Evolutionary conservation across 75 land plant species (phyloP), one percentile per base, ranked within the genome.

Genomic region (Gnetum montanum): DNA sequence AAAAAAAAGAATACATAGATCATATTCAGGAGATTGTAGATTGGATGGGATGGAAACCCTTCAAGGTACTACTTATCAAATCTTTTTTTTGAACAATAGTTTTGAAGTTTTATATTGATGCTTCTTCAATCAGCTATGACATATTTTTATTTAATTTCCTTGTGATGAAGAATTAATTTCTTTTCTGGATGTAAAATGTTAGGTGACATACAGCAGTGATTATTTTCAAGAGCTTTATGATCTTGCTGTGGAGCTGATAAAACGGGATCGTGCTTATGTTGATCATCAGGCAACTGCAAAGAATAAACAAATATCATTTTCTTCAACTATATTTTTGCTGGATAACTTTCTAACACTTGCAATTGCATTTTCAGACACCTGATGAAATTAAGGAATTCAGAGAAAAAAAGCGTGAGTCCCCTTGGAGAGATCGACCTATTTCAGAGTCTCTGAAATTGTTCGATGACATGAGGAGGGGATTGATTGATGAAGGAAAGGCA

Each of bases 21-120:
- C 99, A 94, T 67, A 95, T 95, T 62, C 61, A 86, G 62, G 97
- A 90, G 37, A 90, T 90, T 48, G 84, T 90, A 10, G 20, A 66
- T 43, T 95, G 99, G 99, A 81, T 95, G 92, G 99, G 99, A 16
- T 95, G 99, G 99, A 57, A 78, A 38, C 99, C 99, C 31, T 86
- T 79, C 57, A 84, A 95, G 96, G 98, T 94, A n/a, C n/a, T n/a
- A n/a, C n/a, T n/a, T n/a, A n/a, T 33, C 45, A 8, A 31, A 30
- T 10, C 7, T 16, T 6, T 30, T 29, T 51, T 31, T 8, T 46
- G 35, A 2, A 31, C 26, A 19, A 38, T 15, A 2, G 19, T 27
- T 44, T 57, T 43, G 13, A 6, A 4, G 6, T 22, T n/a, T n/a
- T n/a, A n/a, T n/a, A n/a, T n/a, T n/a, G n/a, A n/a, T n/a, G n/a